Evolutionary conservation across 495 filamentous ascomycete species (phyloP), one percentile per base, ranked within the genome.

Genomic region (Glutinoglossum americanum): DNA sequence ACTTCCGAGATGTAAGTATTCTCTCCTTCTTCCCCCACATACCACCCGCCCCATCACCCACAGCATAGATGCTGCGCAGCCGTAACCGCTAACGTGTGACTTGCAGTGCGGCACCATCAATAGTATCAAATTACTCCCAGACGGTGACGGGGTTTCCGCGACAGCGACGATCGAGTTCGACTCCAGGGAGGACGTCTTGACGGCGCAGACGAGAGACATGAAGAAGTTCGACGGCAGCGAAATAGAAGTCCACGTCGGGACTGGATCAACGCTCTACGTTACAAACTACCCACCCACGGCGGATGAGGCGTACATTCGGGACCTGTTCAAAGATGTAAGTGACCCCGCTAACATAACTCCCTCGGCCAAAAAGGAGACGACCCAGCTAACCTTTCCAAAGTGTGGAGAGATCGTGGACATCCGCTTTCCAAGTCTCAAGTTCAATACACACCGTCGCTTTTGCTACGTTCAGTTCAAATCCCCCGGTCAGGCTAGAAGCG

Each of bases 381-480:
- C 33, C 1, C 57, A 11, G n/a, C 25, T 39, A 44, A 44, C 26
- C 21, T 4, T 17, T 21, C 32, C 59, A 51, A 62, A 79, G 71
- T 87, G 76, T 64, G 90, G 92, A 54, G 80, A 89, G 35, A 81
- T 98, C 57, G 72, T 89, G 56, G 85, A 83, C 64, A 73, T 98
- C 55, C 85, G 92, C 13, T 90, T 90, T 65, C 92, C 92, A 7
- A 92, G 85, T 44, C 78, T 98, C 49, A 90, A 90, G 68, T 88
- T 74, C 65, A 85, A 95, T 62, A 85, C 83, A 6, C 80, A 82
- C 62, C 84, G 92, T 32, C 82, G 90, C 5, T 98, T 98, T 70
- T 94, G 87, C 68, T 98, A 98, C 65, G 74, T 95, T 8, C 85
- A 93, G 49, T 96, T 95, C 67, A 74, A 80, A 41, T 79, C 78